These are phyloP conservation scores for Fusarium verrucosum DNA, from an alignment of 2,329 filamentous ascomycete genomes.

Conservation along the genomic window DNA sequence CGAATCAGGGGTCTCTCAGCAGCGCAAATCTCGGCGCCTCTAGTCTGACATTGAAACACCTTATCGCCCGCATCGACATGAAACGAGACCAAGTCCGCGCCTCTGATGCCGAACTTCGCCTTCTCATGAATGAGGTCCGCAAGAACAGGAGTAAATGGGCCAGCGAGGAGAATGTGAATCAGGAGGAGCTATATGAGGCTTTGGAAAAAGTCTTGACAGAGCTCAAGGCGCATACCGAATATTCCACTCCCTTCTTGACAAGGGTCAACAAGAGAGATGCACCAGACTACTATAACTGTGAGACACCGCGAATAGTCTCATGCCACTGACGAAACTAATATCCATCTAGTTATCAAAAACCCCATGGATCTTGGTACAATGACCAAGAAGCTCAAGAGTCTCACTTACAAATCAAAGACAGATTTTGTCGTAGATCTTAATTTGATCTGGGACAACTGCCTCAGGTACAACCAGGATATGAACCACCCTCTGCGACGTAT, in stretches of 20 bases:
- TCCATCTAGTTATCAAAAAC: conserved; percentile 80
- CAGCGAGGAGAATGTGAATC: conserved; percentile 94
- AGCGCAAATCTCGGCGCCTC: conserved; percentile 95
- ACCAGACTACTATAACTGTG: conserved; percentile 92
- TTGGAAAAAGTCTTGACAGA: conserved; percentile 97
- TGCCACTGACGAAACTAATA: conserved; percentile 35
- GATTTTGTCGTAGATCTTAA: conserved; percentile 95
- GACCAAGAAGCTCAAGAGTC: conserved; percentile 93
- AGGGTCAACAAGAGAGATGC: conserved; percentile 97
- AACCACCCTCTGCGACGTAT: conserved; percentile 89
- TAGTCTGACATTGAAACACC: conserved; percentile 93
- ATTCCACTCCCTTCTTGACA: conserved; percentile 94
- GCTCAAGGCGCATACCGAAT: conserved; percentile 95
- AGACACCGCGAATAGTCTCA: conserved; percentile 50
- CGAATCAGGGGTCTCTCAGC: conserved; percentile 87
- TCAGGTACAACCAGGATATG: conserved; percentile 93
- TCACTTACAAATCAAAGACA: conserved; percentile 86
- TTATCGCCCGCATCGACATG: conserved; percentile 94
- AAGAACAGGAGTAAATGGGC: conserved; percentile 99
- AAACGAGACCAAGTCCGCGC: conserved; percentile 90
- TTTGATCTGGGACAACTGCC: conserved; percentile 95
- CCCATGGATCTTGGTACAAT: conserved; percentile 98
- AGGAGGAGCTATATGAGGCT: conserved; percentile 97
- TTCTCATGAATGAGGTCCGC: conserved; percentile 94
- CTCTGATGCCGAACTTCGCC: conserved; percentile 90